Evolutionary conservation across 2,329 filamentous ascomycete species (phyloP).

Genomic region (Ceratocystis diversiconidia): DNA sequence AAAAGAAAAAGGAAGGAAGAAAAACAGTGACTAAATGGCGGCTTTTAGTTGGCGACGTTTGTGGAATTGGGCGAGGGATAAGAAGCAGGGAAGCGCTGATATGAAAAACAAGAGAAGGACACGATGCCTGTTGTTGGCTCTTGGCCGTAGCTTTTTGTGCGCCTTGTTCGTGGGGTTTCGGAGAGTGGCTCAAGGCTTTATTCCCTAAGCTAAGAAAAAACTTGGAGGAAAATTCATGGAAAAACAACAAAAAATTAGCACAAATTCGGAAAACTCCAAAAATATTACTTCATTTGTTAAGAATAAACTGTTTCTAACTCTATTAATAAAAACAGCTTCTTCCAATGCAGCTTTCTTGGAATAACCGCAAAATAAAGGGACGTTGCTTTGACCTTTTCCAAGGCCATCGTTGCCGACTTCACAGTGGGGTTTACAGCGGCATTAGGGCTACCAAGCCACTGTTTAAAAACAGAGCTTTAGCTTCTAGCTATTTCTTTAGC

Average conservation of each 20-base stretch:
- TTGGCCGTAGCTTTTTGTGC: neutral
- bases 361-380: neutral
- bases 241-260: neutral
- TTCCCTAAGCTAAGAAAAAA: neutral
- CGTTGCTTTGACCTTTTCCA: neutral
- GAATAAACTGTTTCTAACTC: neutral
- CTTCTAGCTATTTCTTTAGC: too few relatives aligned
- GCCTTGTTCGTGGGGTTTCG: conserved; percentile 15
- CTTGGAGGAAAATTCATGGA: neutral
- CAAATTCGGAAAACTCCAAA: neutral
- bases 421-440: neutral
- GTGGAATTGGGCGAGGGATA: neutral
- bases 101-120: conserved; percentile 17
- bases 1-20: conserved; percentile 7
- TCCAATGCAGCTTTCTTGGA: neutral
- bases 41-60: conserved; percentile 1
- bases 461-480: too few relatives aligned
- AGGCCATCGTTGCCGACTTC: neutral
- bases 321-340: neutral
- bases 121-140: conserved; percentile 15
- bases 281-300: neutral
- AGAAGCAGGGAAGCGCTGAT: neutral
- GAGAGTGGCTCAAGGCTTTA: neutral
- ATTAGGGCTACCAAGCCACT: neutral
- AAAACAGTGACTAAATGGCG: neutral